These are phyloP conservation scores for Jaltomata sinuosa DNA, from an alignment of 257 asterid species.

Conservation along the genomic window DNA sequence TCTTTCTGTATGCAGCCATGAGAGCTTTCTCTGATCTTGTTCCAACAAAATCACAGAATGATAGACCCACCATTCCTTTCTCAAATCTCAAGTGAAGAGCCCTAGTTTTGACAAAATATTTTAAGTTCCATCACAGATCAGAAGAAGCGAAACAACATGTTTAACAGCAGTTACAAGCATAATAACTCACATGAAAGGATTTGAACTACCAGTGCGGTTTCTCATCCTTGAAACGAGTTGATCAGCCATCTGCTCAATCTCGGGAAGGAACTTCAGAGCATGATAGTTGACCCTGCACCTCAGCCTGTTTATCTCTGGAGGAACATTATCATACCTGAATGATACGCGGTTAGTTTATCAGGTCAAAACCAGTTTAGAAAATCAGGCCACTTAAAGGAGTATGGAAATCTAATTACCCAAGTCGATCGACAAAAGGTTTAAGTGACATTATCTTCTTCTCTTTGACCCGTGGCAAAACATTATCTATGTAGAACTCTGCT, in stretches of 20 bases:
- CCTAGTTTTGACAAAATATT: slow-evolving; percentile 35
- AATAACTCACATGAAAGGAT: slow-evolving; percentile 82
- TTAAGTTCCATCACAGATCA: not conserved
- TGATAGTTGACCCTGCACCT: slow-evolving; percentile 99
- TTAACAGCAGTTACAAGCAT: not conserved
- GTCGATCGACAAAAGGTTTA: slow-evolving; percentile 96
- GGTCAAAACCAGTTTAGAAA: not conserved
- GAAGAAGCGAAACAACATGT: not conserved
- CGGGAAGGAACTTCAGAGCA: slow-evolving; percentile 93
- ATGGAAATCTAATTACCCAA: slow-evolving; percentile 63
- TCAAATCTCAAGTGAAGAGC: slow-evolving; percentile 98
- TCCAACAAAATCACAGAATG: slow-evolving; percentile 98
- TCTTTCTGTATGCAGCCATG: slow-evolving; percentile 81
- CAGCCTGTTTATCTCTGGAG: slow-evolving; percentile 90
- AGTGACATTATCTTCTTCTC: slow-evolving; percentile 97
- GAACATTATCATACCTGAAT: slow-evolving; percentile 90
- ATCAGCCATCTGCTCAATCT: slow-evolving; percentile 94
- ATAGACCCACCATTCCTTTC: slow-evolving; percentile 99
- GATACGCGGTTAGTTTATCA: not conserved
- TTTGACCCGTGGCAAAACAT: slow-evolving; percentile 85
- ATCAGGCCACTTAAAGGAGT: not conserved
- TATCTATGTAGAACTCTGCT: slow-evolving; percentile 94
- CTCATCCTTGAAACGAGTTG: slow-evolving; percentile 92
- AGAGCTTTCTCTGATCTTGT: slow-evolving; percentile 84
- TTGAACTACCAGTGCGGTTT: slow-evolving; percentile 78